A percentile compares a stretch with the other conserved stretches of the same genome.
These are phyloP conservation scores for Agarophyton chilense DNA, from an alignment of 23 red algal species.

Conservation along the genomic window DNA sequence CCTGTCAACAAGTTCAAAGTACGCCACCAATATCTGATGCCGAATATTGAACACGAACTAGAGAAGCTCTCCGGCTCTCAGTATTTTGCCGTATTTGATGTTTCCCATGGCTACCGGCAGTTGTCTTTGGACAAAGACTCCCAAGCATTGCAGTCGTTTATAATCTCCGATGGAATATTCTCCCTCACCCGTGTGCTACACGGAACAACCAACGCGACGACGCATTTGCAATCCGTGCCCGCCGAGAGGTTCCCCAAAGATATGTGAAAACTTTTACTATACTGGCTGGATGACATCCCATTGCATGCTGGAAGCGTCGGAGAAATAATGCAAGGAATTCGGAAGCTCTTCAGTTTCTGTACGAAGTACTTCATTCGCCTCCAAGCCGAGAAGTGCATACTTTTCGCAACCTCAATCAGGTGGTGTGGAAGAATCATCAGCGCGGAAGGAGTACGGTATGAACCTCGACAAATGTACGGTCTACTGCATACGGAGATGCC, in stretches of 20 bases:
- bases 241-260: background rate
- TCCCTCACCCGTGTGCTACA: slow-evolving; percentile 1
- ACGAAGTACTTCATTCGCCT: background rate
- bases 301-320: background rate
- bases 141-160: slow-evolving; percentile 10
- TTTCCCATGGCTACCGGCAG: slow-evolving; percentile 13
- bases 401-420: background rate
- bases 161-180: background rate
- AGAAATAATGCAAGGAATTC: background rate
- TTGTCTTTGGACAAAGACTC: background rate
- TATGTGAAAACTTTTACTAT: background rate
- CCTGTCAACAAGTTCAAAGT: background rate
- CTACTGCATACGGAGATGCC: background rate
- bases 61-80: background rate
- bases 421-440: slow-evolving; percentile 12
- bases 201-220: slow-evolving; percentile 15
- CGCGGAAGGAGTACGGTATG: background rate
- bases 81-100: slow-evolving; percentile 16
- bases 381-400: slow-evolving; percentile 16
- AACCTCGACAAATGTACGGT: background rate
- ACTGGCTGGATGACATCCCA: slow-evolving; percentile 8
- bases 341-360: background rate
- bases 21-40: background rate
- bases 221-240: slow-evolving; percentile 1
- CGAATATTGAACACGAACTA: background rate